Base-by-base conservation (phyloP, 352 stramenopile species). In the Globisporangium cylindrosporum region DNA sequence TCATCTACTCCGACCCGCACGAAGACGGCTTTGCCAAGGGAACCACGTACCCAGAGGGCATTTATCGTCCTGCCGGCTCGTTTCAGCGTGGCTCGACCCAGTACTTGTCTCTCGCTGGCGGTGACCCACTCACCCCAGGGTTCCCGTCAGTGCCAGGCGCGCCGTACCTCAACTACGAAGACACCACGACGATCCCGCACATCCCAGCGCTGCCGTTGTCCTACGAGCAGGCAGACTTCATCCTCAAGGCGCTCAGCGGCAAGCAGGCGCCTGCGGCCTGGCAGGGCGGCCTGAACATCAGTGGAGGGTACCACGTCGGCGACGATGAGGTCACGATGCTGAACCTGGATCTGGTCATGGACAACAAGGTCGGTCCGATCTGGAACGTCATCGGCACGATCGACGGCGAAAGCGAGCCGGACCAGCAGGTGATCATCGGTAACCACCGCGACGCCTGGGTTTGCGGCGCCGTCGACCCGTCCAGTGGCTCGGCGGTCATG, bases 381-480 rank as follows among this genome's bases (percentile, higher is more conserved):
- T 95, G 90, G 86, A 92, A 97, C 73, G 89, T 97, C 1, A 86
- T 97, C 24, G 88, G 78, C 25, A 90, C 77, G 22, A 93, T 98
- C 65, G 75, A 89, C 48, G 89, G 85, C 36, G 62, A 69, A 0
- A 72, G 79, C n/a, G 73, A 85, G 34, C 74, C 86, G 2, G 87
- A 94, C 10, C 74, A 90, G 62, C 82, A 86, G 25, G 82, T 97
- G 12, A 38, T 97, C n/a, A 79, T 97, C 36, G 89, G 90, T 38
- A 98, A 97, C 73, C 92, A 97, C 69, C 86, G 92, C 29, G 92
- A 98, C 70, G 91, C 90, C 3, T 98, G 92, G 92, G 88, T 97
- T 0, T 96, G 89, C 64, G 91, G 90, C 15, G 91, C 89, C 1
- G 83, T 89, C 22, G 91, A 97, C 67, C 92, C 92, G 12, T 92